Evolutionary conservation across 2,329 filamentous ascomycete genomes (phyloP), one percentile per base, ranked within the genome.

Genomic region (Diaporthe velutina): DNA sequence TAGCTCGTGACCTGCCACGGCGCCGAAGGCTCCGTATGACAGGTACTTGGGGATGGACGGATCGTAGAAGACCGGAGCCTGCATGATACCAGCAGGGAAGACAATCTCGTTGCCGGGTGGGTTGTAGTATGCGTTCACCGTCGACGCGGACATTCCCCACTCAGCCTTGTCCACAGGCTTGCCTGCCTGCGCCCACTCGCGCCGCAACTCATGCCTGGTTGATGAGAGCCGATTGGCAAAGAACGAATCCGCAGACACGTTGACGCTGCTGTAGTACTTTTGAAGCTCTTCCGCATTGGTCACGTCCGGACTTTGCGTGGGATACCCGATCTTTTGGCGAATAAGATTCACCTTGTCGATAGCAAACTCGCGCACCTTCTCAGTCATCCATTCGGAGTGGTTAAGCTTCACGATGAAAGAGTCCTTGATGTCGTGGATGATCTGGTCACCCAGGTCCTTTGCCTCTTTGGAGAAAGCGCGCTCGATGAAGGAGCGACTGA

Each of bases 401-500:
- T 88, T 85, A 60, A 94, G 83, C 74, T 90, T 92, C 73, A 89
- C 80, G 4, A 89, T 88, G 78, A 94, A 95, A 28, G 90, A 88
- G 22, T 88, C 85, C 81, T 93, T 93, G 80, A 95, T 92, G 77
- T 94, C 91, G 13, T 89, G 88, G n/a, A 94, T 89, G 77, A 95
- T 91, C 71, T 91, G 88, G 74, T 94, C 91, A 22, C 92, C 92
- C 60, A 93, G 89, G 5, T 89, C 83, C 80, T 93, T 93, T 0
- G 92, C 91, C 28, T 90, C 88, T 17, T 91, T 87, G 0, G 91
- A 90, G 79, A 94, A 95, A 1, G 92, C 88, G 66, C 90, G 90
- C 76, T 94, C 89, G 2, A 94, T 87, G 77, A 92, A 95, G 83
- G 94, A 94, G 30, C 92, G 90, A 79, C 91, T 93, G 22, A 94